These are phyloP conservation scores for Kazachstania viticola DNA, from an alignment of 805 yeast genomes.

Conservation along the genomic window DNA sequence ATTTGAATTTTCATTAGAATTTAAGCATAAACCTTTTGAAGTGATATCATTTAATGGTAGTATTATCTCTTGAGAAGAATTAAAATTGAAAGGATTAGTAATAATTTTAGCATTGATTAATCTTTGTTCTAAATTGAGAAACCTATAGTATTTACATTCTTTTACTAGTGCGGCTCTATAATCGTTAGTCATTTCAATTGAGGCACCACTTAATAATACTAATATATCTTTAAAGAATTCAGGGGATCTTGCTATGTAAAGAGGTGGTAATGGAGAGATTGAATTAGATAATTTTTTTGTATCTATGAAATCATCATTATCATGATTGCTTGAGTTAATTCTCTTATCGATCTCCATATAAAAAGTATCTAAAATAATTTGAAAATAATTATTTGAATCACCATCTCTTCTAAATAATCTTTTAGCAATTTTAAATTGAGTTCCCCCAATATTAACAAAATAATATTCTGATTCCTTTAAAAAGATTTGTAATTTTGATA, in stretches of 20 bases:
- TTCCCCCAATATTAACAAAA: constrained; percentile 45
- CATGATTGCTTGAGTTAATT: constrained; percentile 21
- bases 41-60: constrained; percentile 31
- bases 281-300: too few relatives aligned
- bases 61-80: constrained; percentile 47
- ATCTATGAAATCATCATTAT: too few relatives aligned
- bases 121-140: constrained; percentile 60
- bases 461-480: constrained; percentile 42
- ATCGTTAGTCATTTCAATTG: constrained; percentile 35
- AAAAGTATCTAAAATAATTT: constrained; percentile 43
- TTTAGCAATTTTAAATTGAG: constrained; percentile 46
- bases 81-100: constrained; percentile 5
- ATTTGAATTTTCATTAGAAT: constrained; percentile 28
- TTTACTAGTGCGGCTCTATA: constrained; percentile 46
- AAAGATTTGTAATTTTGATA: constrained; percentile 40
- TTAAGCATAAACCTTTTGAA: background rate
- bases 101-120: constrained; percentile 4
- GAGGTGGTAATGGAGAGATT: constrained; percentile 60
- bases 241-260: constrained; percentile 40
- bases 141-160: constrained; percentile 70
- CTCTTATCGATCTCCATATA: constrained; percentile 37
- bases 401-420: constrained; percentile 46
- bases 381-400: constrained; percentile 66
- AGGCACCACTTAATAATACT: constrained; percentile 42
- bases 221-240: constrained; percentile 44